Evolutionary conservation across 768 basidiomycete species (phyloP).

Genomic region (Calocybe indica): DNA sequence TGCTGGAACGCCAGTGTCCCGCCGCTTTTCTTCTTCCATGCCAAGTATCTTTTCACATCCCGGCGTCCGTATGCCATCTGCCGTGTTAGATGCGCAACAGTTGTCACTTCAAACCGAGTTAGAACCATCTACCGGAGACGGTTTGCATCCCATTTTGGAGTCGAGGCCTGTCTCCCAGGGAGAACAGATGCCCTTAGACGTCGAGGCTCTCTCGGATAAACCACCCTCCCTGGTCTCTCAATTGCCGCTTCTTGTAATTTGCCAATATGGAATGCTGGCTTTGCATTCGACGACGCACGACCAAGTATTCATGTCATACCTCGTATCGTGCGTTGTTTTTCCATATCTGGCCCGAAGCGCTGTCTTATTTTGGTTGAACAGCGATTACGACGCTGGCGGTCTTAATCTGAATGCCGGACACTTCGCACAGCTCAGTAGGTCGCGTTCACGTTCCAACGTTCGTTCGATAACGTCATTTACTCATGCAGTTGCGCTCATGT

Average conservation of each 20-base stretch:
- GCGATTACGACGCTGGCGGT: slow-evolving; percentile 81
- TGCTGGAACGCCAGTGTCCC: slow-evolving; percentile 32
- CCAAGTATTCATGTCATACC: slow-evolving; percentile 87
- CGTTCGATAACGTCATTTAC: slow-evolving; percentile 2
- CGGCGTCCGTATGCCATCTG: slow-evolving; percentile 74
- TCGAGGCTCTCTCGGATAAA: slow-evolving; percentile 43
- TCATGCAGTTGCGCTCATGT: slow-evolving; percentile 81
- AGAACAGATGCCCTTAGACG: slow-evolving; percentile 14
- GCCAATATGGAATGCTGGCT: slow-evolving; percentile 87
- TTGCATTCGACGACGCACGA: slow-evolving; percentile 88
- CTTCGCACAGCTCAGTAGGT: slow-evolving; percentile 84
- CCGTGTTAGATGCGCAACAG: slow-evolving; percentile 69
- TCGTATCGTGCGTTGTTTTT: slow-evolving; percentile 66
- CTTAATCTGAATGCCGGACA: slow-evolving; percentile 86
- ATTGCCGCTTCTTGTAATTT: slow-evolving; percentile 78
- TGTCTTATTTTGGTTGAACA: slow-evolving; percentile 22
- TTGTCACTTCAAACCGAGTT: slow-evolving; percentile 41
- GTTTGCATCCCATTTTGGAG: slow-evolving; percentile 50
- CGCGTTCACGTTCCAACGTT: background rate
- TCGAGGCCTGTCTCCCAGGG: slow-evolving; percentile 27
- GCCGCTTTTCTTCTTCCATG: slow-evolving; percentile 50
- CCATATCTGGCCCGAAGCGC: background rate
- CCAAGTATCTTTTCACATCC: slow-evolving; percentile 82
- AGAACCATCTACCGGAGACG: slow-evolving; percentile 24
- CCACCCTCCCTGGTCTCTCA: slow-evolving; percentile 63